phyloP scores from a whole-genome alignment of 495 filamentous ascomycete genomes.

The Penicillium canariense region DNA sequence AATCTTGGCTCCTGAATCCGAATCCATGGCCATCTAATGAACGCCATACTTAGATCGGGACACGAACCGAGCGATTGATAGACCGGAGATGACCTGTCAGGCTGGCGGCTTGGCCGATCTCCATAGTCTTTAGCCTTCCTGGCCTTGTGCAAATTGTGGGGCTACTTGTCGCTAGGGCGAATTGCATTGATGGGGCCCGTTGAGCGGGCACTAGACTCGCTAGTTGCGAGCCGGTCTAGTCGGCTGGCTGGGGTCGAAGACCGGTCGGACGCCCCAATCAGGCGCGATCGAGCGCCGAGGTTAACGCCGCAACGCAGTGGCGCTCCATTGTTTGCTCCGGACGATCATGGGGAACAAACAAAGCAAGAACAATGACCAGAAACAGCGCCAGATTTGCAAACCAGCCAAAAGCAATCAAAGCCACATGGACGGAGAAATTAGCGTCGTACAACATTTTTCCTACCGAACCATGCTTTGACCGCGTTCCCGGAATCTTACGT shows the following conservation, averaged over 20 bases:
- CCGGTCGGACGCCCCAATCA: too few relatives aligned
- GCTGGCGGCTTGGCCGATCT: background rate
- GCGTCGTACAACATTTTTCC: background rate
- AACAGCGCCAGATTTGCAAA: background rate
- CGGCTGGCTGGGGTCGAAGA: background rate
- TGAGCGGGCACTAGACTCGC: background rate
- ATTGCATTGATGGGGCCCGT: background rate
- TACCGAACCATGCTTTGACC: slow-evolving; percentile 1
- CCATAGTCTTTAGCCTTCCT: background rate
- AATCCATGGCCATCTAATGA: background rate
- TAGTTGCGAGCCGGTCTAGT: slow-evolving; percentile 1
- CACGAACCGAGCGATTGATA: slow-evolving; percentile 1
- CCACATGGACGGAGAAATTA: slow-evolving; percentile 17
- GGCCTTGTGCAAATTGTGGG: background rate
- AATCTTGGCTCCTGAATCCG: background rate
- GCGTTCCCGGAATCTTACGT: slow-evolving; percentile 3
- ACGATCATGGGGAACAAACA: background rate
- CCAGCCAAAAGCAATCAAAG: background rate
- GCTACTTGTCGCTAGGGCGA: background rate
- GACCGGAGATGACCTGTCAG: slow-evolving; percentile 9
- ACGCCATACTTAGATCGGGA: background rate
- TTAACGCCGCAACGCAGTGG: too few relatives aligned
- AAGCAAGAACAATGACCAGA: too few relatives aligned
- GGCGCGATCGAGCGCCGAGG: too few relatives aligned
- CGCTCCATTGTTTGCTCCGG: slow-evolving; percentile 1